Evolutionary conservation across 108 stramenopile genomes (phyloP).

Genomic region (Pseudonitzschia delicatissima): DNA sequence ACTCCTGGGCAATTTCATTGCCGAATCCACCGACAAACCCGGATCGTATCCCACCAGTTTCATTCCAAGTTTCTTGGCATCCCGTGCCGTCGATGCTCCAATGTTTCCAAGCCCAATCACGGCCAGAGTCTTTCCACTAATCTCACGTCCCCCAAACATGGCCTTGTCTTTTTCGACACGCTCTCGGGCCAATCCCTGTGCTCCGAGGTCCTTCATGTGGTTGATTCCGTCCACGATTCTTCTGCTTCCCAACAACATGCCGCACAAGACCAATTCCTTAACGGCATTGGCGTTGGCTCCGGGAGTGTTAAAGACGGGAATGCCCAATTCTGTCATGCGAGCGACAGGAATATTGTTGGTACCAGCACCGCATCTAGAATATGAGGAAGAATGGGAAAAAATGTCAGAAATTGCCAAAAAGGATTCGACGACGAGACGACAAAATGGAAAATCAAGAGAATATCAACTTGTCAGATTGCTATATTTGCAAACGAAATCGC

Average conservation of each 20-base stretch:
- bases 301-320: constrained; percentile 96
- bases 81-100: constrained; percentile 88
- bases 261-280: constrained; percentile 90
- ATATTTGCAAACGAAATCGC: too few species aligned
- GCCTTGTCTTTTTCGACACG: constrained; percentile 92
- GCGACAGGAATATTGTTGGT: constrained; percentile 93
- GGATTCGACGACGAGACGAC: neutral
- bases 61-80: constrained; percentile 88
- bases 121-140: constrained; percentile 91
- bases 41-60: constrained; percentile 92
- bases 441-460: constrained; percentile 2
- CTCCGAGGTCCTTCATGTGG: constrained; percentile 82
- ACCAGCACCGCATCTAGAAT: constrained; percentile 91
- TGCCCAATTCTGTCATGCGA: constrained; percentile 91
- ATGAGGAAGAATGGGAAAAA: neutral
- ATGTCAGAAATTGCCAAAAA: neutral
- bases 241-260: constrained; percentile 78
- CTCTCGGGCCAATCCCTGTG: constrained; percentile 77
- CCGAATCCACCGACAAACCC: constrained; percentile 83
- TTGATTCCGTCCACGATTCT: constrained; percentile 85
- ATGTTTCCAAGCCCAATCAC: constrained; percentile 95
- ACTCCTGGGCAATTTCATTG: constrained; percentile 70
- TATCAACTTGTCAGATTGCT: neutral
- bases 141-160: constrained; percentile 91
- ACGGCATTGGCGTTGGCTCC: constrained; percentile 96